These are phyloP conservation scores for Sugiyamaella paludigena DNA, from an alignment of 1,139 yeast species.

Conservation along the genomic window DNA sequence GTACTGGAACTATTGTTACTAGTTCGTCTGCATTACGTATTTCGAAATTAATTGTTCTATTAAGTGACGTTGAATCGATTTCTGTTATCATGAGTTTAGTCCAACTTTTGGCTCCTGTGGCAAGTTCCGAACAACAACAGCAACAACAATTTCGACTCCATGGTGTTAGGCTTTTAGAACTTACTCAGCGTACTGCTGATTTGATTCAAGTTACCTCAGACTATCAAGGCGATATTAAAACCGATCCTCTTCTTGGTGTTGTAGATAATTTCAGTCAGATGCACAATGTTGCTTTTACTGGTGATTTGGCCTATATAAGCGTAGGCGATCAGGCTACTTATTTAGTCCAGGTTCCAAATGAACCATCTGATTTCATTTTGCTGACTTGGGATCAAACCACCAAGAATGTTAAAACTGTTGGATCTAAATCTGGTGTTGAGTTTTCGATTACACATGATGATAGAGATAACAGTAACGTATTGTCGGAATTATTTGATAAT, in stretches of 20 bases:
- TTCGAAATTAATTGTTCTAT: constrained; percentile 21
- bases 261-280: constrained; percentile 54
- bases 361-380: constrained; percentile 19
- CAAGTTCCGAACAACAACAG: constrained; percentile 5
- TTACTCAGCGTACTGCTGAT: constrained; percentile 67
- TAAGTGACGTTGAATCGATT: constrained; percentile 30
- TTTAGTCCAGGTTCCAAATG: constrained; percentile 21
- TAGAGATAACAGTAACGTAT: constrained; percentile 1
- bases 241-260: constrained; percentile 51
- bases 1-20: constrained; percentile 10
- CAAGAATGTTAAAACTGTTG: constrained; percentile 1
- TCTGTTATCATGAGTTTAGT: constrained; percentile 36
- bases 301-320: constrained; percentile 54
- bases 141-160: constrained; percentile 5
- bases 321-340: constrained; percentile 39
- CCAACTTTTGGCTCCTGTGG: constrained; percentile 27
- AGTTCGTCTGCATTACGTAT: constrained; percentile 16
- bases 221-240: constrained; percentile 37
- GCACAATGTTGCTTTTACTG: constrained; percentile 48
- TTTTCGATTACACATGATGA: constrained; percentile 8
- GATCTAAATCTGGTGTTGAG: constrained; percentile 8
- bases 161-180: constrained; percentile 50
- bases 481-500: constrained; percentile 13
- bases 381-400: constrained; percentile 24
- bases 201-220: constrained; percentile 58